Evolutionary conservation across 768 basidiomycete genomes (phyloP).

Genomic region (Termitomyces sp.): DNA sequence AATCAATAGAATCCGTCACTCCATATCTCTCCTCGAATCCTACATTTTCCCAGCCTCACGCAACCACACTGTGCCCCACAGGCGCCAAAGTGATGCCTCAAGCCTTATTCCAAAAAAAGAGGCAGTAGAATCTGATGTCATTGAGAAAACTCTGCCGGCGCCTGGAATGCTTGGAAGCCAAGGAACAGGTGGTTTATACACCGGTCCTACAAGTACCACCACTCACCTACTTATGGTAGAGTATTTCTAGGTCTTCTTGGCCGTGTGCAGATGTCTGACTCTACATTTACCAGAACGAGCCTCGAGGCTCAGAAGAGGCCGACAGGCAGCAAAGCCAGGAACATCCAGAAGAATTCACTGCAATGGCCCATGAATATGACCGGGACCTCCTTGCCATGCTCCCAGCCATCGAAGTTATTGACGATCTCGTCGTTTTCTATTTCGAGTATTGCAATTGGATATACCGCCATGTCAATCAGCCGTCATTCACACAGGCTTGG

Average conservation of each 20-base stretch:
- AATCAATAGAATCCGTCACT: slow-evolving; percentile 63
- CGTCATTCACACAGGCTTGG: slow-evolving; percentile 61
- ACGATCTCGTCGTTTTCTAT: slow-evolving; percentile 69
- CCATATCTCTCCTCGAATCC: slow-evolving; percentile 60
- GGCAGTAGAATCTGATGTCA: slow-evolving; percentile 37
- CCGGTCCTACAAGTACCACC: slow-evolving; percentile 73
- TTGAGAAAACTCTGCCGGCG: slow-evolving; percentile 38
- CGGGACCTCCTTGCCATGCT: slow-evolving; percentile 64
- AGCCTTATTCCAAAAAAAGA: slow-evolving; percentile 50
- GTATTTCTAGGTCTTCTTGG: slow-evolving; percentile 11
- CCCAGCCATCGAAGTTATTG: slow-evolving; percentile 62
- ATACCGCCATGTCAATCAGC: slow-evolving; percentile 69
- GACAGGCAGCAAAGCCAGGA: slow-evolving; percentile 52
- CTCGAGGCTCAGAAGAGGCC: slow-evolving; percentile 46
- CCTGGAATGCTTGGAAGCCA: slow-evolving; percentile 68
- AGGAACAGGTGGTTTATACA: slow-evolving; percentile 64
- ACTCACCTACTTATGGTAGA: slow-evolving; percentile 62
- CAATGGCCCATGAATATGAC: slow-evolving; percentile 55
- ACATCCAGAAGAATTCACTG: slow-evolving; percentile 31
- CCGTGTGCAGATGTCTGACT: slow-evolving; percentile 11
- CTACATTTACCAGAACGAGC: slow-evolving; percentile 30
- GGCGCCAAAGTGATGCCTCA: slow-evolving; percentile 31
- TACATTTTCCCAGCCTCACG: slow-evolving; percentile 46
- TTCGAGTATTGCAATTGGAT: slow-evolving; percentile 89
- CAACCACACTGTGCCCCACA: slow-evolving; percentile 23